phyloP scores from a whole-genome alignment of 2,329 filamentous ascomycete genomes.

The Bimuria novae-zelandiae region DNA sequence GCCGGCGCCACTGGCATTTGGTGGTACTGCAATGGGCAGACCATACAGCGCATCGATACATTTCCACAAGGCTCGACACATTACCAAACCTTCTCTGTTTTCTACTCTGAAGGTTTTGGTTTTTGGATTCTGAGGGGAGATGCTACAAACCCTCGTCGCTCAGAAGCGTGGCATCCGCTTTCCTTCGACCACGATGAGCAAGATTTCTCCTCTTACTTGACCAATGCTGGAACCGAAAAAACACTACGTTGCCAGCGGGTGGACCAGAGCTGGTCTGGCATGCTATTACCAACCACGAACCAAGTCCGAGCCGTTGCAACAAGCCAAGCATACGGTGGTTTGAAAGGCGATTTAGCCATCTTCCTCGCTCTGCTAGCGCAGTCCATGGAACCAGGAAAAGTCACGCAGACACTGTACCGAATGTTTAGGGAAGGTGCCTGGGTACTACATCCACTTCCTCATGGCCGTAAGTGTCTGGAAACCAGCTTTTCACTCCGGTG shows the following conservation, averaged over 20 bases:
- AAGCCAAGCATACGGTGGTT: constrained; percentile 21
- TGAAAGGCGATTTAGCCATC: constrained; percentile 40
- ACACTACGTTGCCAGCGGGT: constrained; percentile 16
- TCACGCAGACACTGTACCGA: constrained; percentile 18
- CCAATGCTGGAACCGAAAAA: constrained; percentile 17
- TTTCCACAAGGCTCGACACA: background rate
- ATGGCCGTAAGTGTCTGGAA: constrained; percentile 23
- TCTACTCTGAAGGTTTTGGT: constrained; percentile 24
- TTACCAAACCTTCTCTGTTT: constrained; percentile 26
- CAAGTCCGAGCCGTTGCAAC: constrained; percentile 11
- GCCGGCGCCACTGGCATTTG: constrained; percentile 18
- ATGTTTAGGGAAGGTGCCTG: constrained; percentile 27
- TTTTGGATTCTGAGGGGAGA: constrained; percentile 28
- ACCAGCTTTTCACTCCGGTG: background rate
- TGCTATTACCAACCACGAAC: constrained; percentile 35
- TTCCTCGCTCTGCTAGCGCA: constrained; percentile 39
- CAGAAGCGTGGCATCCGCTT: constrained; percentile 24
- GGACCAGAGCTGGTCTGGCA: constrained; percentile 21
- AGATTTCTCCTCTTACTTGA: constrained; percentile 31
- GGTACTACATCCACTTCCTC: constrained; percentile 12
- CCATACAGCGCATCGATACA: constrained; percentile 8
- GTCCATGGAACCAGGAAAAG: constrained; percentile 16
- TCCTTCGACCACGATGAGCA: constrained; percentile 24
- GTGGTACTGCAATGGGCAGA: constrained; percentile 22
- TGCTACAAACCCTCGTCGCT: constrained; percentile 17